Percentiles rank a stretch among this genome's conserved stretches.
phyloP scores from a whole-genome alignment of 352 stramenopile species.

The Globisporangium apiculatum region DNA sequence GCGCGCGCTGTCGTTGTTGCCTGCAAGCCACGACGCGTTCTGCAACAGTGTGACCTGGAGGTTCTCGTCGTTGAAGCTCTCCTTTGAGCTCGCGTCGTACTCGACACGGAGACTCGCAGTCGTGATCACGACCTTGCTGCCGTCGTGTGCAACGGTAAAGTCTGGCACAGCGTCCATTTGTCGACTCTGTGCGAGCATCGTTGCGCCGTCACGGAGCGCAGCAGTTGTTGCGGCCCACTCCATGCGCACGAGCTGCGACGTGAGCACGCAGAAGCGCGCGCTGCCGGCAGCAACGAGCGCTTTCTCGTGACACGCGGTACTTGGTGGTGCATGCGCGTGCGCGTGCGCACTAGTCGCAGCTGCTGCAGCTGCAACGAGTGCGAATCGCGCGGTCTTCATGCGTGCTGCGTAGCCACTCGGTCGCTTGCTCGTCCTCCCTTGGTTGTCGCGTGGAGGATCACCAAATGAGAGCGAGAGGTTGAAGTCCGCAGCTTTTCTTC shows the following conservation, averaged over 20 bases:
- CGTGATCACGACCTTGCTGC: conserved; percentile 14
- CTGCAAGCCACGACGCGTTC: background rate
- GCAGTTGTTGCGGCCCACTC: conserved; percentile 14
- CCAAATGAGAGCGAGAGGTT: conserved; percentile 1
- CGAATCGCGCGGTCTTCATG: conserved; percentile 6
- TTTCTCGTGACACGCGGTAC: conserved; percentile 10
- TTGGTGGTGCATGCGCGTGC: background rate
- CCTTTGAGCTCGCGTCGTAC: conserved; percentile 15
- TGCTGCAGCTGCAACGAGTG: background rate
- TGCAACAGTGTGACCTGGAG: conserved; percentile 15
- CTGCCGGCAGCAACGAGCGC: conserved; percentile 15
- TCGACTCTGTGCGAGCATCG: conserved; percentile 19
- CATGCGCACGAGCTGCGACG: conserved; percentile 25
- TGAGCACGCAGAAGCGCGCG: conserved; percentile 32
- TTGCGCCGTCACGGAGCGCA: conserved; percentile 17
- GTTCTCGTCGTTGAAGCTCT: conserved; percentile 22
- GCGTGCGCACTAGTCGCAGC: background rate
- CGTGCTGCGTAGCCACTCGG: background rate
- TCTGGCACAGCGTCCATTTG: conserved; percentile 10
- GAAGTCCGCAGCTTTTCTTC: too few species aligned
- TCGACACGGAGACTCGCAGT: conserved; percentile 13
- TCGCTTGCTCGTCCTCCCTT: background rate
- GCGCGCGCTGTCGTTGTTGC: background rate
- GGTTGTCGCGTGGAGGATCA: conserved; percentile 5
- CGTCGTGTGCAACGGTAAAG: conserved; percentile 11